Conservation (phyloP, 2,329 filamentous ascomycete genomes). For the Colletotrichum plurivorum region DNA sequence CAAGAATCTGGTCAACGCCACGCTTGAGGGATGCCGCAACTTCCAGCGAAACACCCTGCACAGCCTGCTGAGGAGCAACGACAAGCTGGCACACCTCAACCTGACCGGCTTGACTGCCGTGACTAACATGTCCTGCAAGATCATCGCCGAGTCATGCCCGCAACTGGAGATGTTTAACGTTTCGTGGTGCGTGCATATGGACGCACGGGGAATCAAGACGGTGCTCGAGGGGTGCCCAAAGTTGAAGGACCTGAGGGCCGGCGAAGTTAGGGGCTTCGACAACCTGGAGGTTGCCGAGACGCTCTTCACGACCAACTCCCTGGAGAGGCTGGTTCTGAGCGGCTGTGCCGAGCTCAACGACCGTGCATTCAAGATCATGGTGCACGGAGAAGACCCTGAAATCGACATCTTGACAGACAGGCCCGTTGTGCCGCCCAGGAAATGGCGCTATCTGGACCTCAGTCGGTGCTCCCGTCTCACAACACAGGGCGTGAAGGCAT, state of each 20-base stretch:
- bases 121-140: constrained; percentile 87
- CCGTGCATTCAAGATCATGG: constrained; percentile 78
- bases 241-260: constrained; percentile 84
- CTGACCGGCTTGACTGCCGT: constrained; percentile 85
- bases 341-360: constrained; percentile 86
- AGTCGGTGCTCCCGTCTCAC: constrained; percentile 84
- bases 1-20: constrained; percentile 88
- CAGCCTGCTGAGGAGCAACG: constrained; percentile 81
- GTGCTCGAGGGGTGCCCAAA: constrained; percentile 81
- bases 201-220: constrained; percentile 80
- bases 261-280: constrained; percentile 86
- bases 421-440: constrained; percentile 82
- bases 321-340: constrained; percentile 86
- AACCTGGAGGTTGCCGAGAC: constrained; percentile 78
- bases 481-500: constrained; percentile 76
- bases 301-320: constrained; percentile 83
- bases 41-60: constrained; percentile 84
- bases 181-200: constrained; percentile 92
- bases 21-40: constrained; percentile 90
- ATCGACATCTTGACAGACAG: constrained; percentile 85
- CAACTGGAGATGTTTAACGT: constrained; percentile 89
- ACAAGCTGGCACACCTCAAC: constrained; percentile 85
- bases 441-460: constrained; percentile 86
- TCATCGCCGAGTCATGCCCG: constrained; percentile 85
- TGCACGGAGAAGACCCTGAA: constrained; percentile 82